A percentile compares a stretch with the other conserved stretches of the same genome.
Evolutionary conservation across 2,329 filamentous ascomycete genomes (phyloP).

Genomic region (Xylogone sp.): DNA sequence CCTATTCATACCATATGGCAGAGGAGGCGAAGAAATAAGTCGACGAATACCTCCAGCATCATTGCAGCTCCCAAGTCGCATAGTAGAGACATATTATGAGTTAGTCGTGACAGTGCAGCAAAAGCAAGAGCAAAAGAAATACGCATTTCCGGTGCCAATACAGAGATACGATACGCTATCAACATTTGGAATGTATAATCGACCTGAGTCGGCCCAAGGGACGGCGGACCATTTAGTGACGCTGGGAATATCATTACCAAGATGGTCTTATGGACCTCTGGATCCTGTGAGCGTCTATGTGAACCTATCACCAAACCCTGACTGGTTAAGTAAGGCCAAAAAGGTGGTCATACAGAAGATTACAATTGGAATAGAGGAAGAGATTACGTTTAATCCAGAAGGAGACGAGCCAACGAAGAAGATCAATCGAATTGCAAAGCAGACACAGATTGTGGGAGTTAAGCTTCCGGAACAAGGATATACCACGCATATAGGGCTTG

Average conservation of each 20-base stretch:
- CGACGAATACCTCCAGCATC: constrained; percentile 89
- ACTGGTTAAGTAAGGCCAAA: constrained; percentile 86
- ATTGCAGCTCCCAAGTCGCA: constrained; percentile 83
- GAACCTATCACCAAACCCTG: constrained; percentile 85
- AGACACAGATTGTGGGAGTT: constrained; percentile 74
- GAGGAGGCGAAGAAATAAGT: constrained; percentile 85
- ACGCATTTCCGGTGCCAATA: constrained; percentile 85
- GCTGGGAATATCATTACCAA: constrained; percentile 83
- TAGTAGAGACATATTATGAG: constrained; percentile 97
- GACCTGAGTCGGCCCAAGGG: constrained; percentile 81
- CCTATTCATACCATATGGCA: constrained; percentile 92
- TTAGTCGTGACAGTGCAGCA: constrained; percentile 95
- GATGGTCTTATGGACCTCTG: constrained; percentile 93
- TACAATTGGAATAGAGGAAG: constrained; percentile 90
- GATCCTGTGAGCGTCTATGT: constrained; percentile 97
- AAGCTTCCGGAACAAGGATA: constrained; percentile 90
- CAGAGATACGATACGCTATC: constrained; percentile 93
- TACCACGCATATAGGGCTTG: constrained; percentile 84
- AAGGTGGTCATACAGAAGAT: constrained; percentile 93
- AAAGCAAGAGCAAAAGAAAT: constrained; percentile 84
- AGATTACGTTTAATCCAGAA: constrained; percentile 98
- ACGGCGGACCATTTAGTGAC: constrained; percentile 89
- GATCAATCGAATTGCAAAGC: constrained; percentile 80
- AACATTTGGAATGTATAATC: constrained; percentile 99
- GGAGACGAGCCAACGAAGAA: constrained; percentile 93